A percentile compares a stretch with the other conserved stretches of the same genome.
These are phyloP conservation scores for Trifolium fragiferum DNA, from an alignment of 306 rosid species.

Conservation along the genomic window DNA sequence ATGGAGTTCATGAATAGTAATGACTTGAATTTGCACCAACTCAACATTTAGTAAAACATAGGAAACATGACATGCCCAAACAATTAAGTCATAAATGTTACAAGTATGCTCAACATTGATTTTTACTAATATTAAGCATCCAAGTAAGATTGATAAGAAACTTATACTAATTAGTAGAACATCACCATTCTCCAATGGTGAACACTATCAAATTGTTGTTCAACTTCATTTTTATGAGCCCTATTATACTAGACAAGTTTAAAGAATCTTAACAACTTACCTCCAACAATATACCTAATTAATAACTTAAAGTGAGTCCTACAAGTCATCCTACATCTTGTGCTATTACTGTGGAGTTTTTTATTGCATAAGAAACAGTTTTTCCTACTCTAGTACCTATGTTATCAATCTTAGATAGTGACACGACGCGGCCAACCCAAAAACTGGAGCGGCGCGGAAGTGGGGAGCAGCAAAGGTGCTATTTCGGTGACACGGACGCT, in stretches of 20 bases:
- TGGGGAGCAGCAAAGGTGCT: too few species aligned
- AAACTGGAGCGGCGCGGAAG: too few species aligned
- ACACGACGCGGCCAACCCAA: too few species aligned
- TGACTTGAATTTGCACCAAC: neutral
- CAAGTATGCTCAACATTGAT: constrained; percentile 5
- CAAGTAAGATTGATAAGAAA: neutral
- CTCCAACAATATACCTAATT: neutral
- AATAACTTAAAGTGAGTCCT: neutral
- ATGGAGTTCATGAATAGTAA: neutral
- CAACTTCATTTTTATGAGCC: neutral
- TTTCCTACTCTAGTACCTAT: neutral
- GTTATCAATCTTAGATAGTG: too few species aligned
- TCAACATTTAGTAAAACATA: neutral
- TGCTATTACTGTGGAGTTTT: neutral
- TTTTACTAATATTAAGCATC: neutral
- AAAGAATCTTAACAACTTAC: neutral
- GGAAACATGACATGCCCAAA: constrained; percentile 2
- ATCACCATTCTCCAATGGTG: neutral
- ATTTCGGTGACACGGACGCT: too few species aligned
- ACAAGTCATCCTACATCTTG: neutral
- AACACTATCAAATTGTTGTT: neutral
- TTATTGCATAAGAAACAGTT: neutral
- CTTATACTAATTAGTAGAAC: too few species aligned
- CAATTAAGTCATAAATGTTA: neutral
- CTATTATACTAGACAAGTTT: neutral